Evolutionary conservation across 2,329 filamentous ascomycete species (phyloP), one percentile per base, ranked within the genome.

Genomic region (Colletotrichum abscissum): DNA sequence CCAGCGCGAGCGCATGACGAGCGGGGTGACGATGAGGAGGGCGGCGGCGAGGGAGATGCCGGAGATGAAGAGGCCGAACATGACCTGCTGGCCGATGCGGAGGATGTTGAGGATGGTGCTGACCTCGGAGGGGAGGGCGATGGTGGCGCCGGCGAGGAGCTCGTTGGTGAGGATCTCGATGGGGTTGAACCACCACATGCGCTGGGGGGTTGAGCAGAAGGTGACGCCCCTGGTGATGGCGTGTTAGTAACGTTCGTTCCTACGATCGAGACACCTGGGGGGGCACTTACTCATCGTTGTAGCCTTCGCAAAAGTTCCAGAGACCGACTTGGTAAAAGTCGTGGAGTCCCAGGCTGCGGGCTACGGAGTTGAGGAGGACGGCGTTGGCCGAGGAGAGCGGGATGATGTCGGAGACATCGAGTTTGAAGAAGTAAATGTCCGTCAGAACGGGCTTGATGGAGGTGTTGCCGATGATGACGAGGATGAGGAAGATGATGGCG

Each of bases 301-400:
- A 97, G 24, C 95, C 95, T 81, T 97, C 94, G 82, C 96, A 98
- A 82, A 93, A 98, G 73, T 92, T 93, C 96, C 96, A 98, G 54
- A 98, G 84, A 6, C 95, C 95, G 33, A 97, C 93, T 78, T 95
- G 93, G 83, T 98, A 98, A 84, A 97, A 98, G 82, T 98, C 96
- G 81, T 97, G 95, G 62, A 98, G 88, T 35, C 95, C 96, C 67
- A 98, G 87, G 26, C 93, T 94, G 64, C 94, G 92, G 4, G 95
- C 95, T 76, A 98, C 95, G 58, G 92, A 95, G 85, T 97, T 97
- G 82, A 97, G 93, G 58, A 98, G 88, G 28, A 88, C 84, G 11
- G 91, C 91, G 46, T 74, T 74, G 80, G 95, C 93, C 55, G 93
- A 92, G 19, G 94, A 91, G 42, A 90, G 86, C 0, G 93, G 93